phyloP scores from a whole-genome alignment of 805 yeast genomes.

The Ogataea pini region DNA sequence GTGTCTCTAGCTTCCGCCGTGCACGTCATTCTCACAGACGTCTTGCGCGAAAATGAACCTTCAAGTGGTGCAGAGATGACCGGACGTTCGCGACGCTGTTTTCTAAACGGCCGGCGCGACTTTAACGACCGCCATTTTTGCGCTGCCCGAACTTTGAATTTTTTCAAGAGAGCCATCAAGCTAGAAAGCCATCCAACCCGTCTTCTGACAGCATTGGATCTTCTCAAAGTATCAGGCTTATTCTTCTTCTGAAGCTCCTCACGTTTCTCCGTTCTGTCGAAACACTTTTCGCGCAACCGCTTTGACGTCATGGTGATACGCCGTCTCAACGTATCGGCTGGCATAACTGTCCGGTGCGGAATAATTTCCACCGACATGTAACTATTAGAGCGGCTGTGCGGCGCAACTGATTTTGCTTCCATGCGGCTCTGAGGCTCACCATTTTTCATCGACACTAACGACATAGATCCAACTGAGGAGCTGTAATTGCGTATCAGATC shows the following conservation, averaged over 20 bases:
- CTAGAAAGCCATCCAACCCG: slow-evolving; percentile 33
- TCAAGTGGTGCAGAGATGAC: slow-evolving; percentile 5
- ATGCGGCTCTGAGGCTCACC: slow-evolving; percentile 1
- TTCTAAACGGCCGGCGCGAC: slow-evolving; percentile 5
- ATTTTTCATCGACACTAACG: background rate
- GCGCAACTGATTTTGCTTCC: background rate
- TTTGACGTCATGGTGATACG: slow-evolving; percentile 15
- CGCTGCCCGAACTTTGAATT: slow-evolving; percentile 14
- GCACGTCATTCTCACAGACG: background rate
- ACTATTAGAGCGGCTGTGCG: background rate
- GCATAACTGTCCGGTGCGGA: slow-evolving; percentile 14
- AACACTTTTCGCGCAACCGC: slow-evolving; percentile 5
- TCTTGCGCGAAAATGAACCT: background rate
- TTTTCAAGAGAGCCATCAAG: slow-evolving; percentile 16
- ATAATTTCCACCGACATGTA: background rate
- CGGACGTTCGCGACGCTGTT: slow-evolving; percentile 1
- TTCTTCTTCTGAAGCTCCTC: background rate
- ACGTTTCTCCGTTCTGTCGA: background rate
- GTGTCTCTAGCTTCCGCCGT: background rate
- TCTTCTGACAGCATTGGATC: slow-evolving; percentile 36
- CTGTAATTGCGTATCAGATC: slow-evolving; percentile 12
- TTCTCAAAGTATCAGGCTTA: slow-evolving; percentile 21
- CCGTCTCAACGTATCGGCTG: slow-evolving; percentile 17
- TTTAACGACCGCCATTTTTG: slow-evolving; percentile 26
- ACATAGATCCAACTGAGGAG: slow-evolving; percentile 1